Percentiles rank a stretch among this genome's conserved stretches.
phyloP scores from a whole-genome alignment of 257 asterid species.

The Oldenlandia corymbosa region DNA sequence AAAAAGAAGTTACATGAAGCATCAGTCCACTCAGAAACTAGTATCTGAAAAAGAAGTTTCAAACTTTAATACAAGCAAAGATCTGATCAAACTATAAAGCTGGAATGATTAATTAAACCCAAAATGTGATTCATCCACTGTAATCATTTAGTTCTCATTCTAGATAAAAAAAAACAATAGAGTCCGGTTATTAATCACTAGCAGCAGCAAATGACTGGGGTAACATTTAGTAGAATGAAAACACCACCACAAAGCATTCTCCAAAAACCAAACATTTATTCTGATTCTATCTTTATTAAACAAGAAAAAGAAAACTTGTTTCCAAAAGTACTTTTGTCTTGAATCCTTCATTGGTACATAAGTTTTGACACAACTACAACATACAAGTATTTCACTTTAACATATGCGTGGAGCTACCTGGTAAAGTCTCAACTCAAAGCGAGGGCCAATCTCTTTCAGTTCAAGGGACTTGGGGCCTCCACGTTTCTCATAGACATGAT shows the following conservation, averaged over 20 bases:
- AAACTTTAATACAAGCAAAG: not conserved
- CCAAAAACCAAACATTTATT: not conserved
- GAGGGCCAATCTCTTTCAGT: conserved; percentile 90
- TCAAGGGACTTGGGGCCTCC: conserved; percentile 92
- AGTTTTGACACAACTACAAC: not conserved
- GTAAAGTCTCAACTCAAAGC: conserved; percentile 81
- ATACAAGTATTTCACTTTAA: not conserved
- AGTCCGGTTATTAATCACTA: no score
- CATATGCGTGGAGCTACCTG: conserved; percentile 43
- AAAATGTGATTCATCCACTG: no score
- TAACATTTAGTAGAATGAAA: no score
- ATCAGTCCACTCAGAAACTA: not conserved
- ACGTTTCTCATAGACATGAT: conserved; percentile 73
- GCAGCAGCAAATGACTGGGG: no score
- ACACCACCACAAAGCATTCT: no score
- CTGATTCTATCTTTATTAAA: not conserved
- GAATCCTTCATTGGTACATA: not conserved
- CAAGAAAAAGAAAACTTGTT: no score
- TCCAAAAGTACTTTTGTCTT: not conserved
- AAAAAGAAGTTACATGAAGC: not conserved
- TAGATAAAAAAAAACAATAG: no score
- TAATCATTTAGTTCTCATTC: no score
- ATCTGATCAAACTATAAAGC: not conserved
- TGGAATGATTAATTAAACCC: no score
- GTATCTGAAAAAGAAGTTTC: not conserved